phyloP scores from a whole-genome alignment of 352 stramenopile genomes.

The Phytophthora kernoviae region DNA sequence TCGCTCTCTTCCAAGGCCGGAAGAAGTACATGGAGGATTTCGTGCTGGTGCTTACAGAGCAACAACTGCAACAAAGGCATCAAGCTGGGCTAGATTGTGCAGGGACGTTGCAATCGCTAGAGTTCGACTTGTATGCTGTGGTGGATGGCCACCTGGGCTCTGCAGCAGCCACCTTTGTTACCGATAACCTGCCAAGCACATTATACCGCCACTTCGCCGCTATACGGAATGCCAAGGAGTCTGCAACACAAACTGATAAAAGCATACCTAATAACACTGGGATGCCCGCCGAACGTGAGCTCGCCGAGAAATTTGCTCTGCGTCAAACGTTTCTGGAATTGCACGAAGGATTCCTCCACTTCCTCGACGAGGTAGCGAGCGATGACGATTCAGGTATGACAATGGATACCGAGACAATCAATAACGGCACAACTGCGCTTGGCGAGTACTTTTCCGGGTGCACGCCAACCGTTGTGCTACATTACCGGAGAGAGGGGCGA shows the following conservation, averaged over 20 bases:
- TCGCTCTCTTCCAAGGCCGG: conserved; percentile 89
- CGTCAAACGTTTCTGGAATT: conserved; percentile 79
- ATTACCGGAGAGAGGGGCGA: conserved; percentile 58
- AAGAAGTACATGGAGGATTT: conserved; percentile 94
- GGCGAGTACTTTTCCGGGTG: conserved; percentile 76
- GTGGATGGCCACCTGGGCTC: conserved; percentile 95
- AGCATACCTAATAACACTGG: background rate
- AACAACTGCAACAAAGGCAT: conserved; percentile 23
- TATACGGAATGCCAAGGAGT: conserved; percentile 15
- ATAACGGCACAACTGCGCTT: conserved; percentile 21
- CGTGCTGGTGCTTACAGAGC: conserved; percentile 42
- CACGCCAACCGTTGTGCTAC: conserved; percentile 77
- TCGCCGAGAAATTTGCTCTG: conserved; percentile 60
- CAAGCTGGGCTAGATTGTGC: background rate
- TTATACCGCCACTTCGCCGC: conserved; percentile 40
- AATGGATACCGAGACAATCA: conserved; percentile 7
- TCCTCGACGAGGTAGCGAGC: conserved; percentile 21
- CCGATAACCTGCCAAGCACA: conserved; percentile 41
- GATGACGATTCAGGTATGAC: conserved; percentile 2
- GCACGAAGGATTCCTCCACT: conserved; percentile 56
- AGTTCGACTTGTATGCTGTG: conserved; percentile 92
- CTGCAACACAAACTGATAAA: background rate
- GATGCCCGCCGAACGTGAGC: conserved; percentile 30
- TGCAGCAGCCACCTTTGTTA: conserved; percentile 85
- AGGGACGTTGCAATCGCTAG: conserved; percentile 11